phyloP scores from a whole-genome alignment of 768 basidiomycete genomes.

The Rhodotorula taiwanensis region DNA sequence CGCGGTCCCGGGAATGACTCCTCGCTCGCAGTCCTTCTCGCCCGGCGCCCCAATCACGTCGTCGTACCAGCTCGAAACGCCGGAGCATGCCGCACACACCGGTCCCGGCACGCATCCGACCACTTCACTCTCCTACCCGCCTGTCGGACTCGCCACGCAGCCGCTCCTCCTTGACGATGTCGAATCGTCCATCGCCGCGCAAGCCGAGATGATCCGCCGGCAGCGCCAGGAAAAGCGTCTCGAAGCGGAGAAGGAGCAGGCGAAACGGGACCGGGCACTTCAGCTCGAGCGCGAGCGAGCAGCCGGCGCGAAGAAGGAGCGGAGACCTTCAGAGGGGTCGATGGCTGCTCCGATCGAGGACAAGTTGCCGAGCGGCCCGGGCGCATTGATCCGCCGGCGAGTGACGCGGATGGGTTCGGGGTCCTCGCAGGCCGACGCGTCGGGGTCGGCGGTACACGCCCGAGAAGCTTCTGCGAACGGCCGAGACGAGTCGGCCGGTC shows the following conservation, averaged over 20 bases:
- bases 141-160: slow-evolving; percentile 6
- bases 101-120: background rate
- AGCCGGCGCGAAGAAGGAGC: background rate
- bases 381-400: slow-evolving; percentile 1
- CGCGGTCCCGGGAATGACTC: background rate
- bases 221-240: slow-evolving; percentile 64
- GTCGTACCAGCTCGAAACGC: background rate
- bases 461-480: background rate
- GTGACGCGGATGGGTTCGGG: slow-evolving; percentile 12
- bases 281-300: slow-evolving; percentile 49
- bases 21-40: background rate
- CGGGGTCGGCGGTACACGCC: background rate
- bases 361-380: background rate
- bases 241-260: slow-evolving; percentile 43
- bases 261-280: slow-evolving; percentile 44
- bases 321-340: background rate
- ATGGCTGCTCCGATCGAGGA: background rate
- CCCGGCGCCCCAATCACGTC: background rate
- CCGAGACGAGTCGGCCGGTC: background rate
- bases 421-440: background rate
- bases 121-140: no score
- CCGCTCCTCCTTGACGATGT: slow-evolving; percentile 63
- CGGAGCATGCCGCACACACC: background rate
- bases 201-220: slow-evolving; percentile 75
- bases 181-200: slow-evolving; percentile 51